Base-by-base conservation (phyloP, 2,329 filamentous ascomycete species). In the Exutisphaerella laricina region DNA sequence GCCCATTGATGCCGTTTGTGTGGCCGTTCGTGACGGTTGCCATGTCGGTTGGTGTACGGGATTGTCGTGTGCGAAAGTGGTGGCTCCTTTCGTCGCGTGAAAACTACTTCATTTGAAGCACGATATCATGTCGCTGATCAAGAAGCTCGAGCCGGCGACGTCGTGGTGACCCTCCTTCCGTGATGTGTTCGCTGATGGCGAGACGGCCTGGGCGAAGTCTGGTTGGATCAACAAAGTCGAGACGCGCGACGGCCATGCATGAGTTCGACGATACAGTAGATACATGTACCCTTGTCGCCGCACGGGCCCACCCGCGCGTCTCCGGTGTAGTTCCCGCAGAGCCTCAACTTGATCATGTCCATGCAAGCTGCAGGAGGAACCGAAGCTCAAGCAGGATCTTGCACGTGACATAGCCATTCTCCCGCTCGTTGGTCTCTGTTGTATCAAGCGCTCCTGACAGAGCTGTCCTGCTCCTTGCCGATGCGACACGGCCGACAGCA, bases 1-100 rank as follows among this genome's bases (percentile, higher is more conserved):
- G 62, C 50, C 70, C 71, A 48, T 73, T 73, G 41, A 70, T 58
- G 59, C 73, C 74, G 61, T 78, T 77, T 41, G 69, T 58, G 58
- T 73, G 63, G 53, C 73, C 70, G 55, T 74, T 75, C 44, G 67
- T 58, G 29, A 70, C 55, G 40, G 73, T 63, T 36, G 74, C 71
- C 75, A 79, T 79, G 61, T 46, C 63, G 51, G 36, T 40, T 31
- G 42, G 18, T 31, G 37, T 35, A 31, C 6, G 12, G 9, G 23
- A 18, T 6, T 13, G 22, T 5, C 8, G 23, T 30, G 7, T 13
- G 5, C 13, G 36, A 17, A 9, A 12, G 35, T 8, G 16, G 23
- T 18, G 20, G 33, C 33, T 36, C 18, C 33, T n/a, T 36, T 36
- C 23, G 33, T 36, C 33, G 14, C 21, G 33, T 33, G 30, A 33